Conservation (phyloP, 192 early-diverging fungal genomes). For the Anaeromyces robustus region DNA sequence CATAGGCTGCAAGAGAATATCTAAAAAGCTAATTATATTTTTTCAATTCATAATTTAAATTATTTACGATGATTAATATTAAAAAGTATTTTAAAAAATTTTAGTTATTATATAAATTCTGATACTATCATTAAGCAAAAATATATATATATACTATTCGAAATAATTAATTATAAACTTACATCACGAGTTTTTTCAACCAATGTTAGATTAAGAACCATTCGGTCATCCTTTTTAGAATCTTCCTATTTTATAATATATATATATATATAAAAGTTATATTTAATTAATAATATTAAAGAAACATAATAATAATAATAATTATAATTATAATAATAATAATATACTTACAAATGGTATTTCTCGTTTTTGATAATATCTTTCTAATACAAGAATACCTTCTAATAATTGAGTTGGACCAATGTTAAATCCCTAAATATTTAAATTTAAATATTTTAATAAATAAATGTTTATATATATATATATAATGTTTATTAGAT, state of each 20-base stretch:
- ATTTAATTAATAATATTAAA: too few species aligned
- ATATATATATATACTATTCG: too few species aligned
- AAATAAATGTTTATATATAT: too few species aligned
- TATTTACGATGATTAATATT: too few species aligned
- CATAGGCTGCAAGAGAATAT: not conserved
- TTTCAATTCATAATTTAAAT: too few species aligned
- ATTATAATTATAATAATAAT: not conserved
- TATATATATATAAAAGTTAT: too few species aligned
- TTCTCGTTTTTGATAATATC: not conserved
- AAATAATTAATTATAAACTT: not conserved
- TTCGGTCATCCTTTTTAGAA: not conserved
- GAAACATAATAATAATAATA: too few species aligned
- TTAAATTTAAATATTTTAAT: too few species aligned
- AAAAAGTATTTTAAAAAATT: too few species aligned
- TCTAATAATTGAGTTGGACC: not conserved
- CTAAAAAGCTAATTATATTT: not conserved
- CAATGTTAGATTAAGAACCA: not conserved
- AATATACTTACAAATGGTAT: not conserved
- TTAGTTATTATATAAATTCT: too few species aligned
- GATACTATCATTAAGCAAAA: too few species aligned
- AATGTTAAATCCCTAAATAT: not conserved
- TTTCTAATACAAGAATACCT: not conserved
- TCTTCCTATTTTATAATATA: not conserved
- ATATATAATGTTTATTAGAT: too few species aligned
- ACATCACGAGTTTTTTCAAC: not conserved